Evolutionary conservation across 345 rosid species (phyloP).

Genomic region (Nephelium lappaceum): DNA sequence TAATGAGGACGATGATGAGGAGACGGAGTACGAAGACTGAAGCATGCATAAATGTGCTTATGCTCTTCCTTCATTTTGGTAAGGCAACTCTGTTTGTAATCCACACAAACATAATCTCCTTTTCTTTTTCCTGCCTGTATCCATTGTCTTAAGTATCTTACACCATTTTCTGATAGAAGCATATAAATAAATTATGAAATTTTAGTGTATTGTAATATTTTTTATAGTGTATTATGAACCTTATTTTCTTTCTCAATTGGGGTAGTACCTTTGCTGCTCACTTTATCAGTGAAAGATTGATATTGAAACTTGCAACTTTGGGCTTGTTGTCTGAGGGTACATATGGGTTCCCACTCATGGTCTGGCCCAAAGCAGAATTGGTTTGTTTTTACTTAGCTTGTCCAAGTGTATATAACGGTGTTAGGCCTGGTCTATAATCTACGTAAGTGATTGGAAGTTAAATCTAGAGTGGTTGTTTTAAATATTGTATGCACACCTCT

Average conservation of each 20-base stretch:
- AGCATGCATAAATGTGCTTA: neutral
- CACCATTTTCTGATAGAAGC: constrained; percentile 2
- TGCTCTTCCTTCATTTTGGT: neutral
- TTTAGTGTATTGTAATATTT: neutral
- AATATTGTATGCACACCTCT: too few relatives aligned
- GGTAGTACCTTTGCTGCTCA: neutral
- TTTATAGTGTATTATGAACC: neutral
- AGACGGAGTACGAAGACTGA: constrained; percentile 91
- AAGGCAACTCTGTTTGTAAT: neutral
- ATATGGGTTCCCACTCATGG: too few relatives aligned
- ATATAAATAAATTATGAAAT: neutral
- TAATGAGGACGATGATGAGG: constrained; percentile 87
- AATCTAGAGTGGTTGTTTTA: too few relatives aligned
- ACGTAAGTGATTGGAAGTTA: too few relatives aligned
- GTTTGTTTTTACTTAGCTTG: too few relatives aligned
- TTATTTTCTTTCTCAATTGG: neutral
- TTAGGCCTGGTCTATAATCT: too few relatives aligned
- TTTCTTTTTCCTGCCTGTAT: neutral
- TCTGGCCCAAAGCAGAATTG: too few relatives aligned
- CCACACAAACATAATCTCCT: neutral
- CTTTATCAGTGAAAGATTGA: too few relatives aligned
- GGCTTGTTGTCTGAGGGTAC: too few relatives aligned
- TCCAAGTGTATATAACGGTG: too few relatives aligned
- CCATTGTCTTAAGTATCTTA: neutral
- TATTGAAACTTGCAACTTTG: too few relatives aligned